Evolutionary conservation across 129 eudicot species (phyloP), one percentile per base, ranked within the genome.

Genomic region (Cynara cardunculus): DNA sequence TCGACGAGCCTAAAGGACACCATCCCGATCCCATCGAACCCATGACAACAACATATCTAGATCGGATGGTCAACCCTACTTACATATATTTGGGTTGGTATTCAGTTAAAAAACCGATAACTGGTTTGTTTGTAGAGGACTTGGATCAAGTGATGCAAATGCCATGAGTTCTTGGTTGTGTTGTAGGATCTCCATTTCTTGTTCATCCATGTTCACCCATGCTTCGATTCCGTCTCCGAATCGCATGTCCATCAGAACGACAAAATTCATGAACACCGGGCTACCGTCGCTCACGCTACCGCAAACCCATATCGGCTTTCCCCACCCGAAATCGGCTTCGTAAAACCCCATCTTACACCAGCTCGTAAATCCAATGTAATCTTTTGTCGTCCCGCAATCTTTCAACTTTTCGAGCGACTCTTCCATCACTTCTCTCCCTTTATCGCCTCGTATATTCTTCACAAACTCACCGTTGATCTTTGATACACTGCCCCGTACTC

Each of bases 141-240:
- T 90, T 9, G 90, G 93, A 81, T 90, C 89, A 18, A 90, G n/a
- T 1, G 84, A 80, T 66, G 88, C 83, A 39, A 80, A 86, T 46
- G 68, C 77, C 28, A 81, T 13, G 16, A 92, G 87, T 11, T 90
- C 83, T 13, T 35, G 35, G 44, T 93, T 74, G 46, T 49, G 41
- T 77, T 78, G 81, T 14, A 93, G 69, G 4, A 56, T 6, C 1
- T 79, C 22, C 91, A 93, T 90, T 64, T 87, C 88, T 69, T 72
- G 78, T 82, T 93, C 93, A 82, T 87, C 96, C 76, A 93, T 68
- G 10, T 86, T 87, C 85, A 93, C 89, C 96, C 97, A 93, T n/a
- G 97, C 97, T 90, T 93, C 97, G 0, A 90, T 86, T 28, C 97
- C 97, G 1, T 84, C 66, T 0, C 89, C 96, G 83, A 82, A 72